Evolutionary conservation across 1,284 basidiomycete genomes (phyloP), one percentile per base, ranked within the genome.

Genomic region (Papiliotrema laurentii): DNA sequence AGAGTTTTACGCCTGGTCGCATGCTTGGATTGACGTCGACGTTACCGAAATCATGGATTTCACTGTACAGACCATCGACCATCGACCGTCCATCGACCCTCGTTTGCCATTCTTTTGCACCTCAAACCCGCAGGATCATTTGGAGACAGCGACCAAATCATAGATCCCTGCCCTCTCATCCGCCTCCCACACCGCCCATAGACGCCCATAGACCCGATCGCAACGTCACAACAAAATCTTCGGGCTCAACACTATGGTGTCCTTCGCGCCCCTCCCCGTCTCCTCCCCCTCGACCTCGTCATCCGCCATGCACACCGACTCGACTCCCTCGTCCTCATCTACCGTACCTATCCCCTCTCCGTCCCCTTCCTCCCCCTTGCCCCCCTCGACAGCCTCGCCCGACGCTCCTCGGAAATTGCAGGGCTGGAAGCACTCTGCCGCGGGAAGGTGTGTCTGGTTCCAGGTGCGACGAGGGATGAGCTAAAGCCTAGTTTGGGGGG

Each of bases 341-440:
- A 5, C 13, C 21, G 7, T 9, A 4, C 41, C 16, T 6, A 14
- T 43, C 41, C 24, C 26, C 5, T 28, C 25, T 18, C 5, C 47
- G 11, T 42, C 47, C 22, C 41, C 31, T 4, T 26, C 37, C 10
- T 55, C 55, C 5, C 33, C 38, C 21, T 49, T 38, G 4, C 57
- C 55, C 14, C 54, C 57, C 13, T 57, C 60, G 5, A 59, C 55
- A 1, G 50, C 50, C 34, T 50, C 58, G 5, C 51, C 53, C 19
- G 34, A 54, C 35, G 50, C 51, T 42, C 43, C 42, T 30, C 63
- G 64, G 61, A 65, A 83, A 31, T 84, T 86, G n/a, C 81, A 82
- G 47, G 88, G 86, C 77, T 88, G 84, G 84, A 82, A 82, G 53
- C 88, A 92, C 64, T 85, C 89, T 54, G 77, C 87, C 14, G 89